These are phyloP conservation scores for barrel medic (Medicago truncatula) DNA, from an alignment of 306 rosid genomes.

Conservation along the genomic window MtrunA17r5.0-ANR NC_053048.1:34404501-34405000, in stretches of 20 bases:
- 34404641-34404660: slow-evolving; percentile 95
- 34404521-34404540: slow-evolving; percentile 45
- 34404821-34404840: slow-evolving; percentile 1
- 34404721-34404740: slow-evolving; percentile 71
- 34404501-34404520: slow-evolving; percentile 92
- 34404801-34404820: neutral
- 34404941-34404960: too few relatives aligned
- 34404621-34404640: slow-evolving; percentile 80
- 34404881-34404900: neutral
- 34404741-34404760: slow-evolving; percentile 36
- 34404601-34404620: slow-evolving; percentile 86
- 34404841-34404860: slow-evolving; percentile 8
- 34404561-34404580: neutral
- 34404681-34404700: slow-evolving; percentile 87
- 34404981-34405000: slow-evolving; percentile 2
- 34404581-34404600: slow-evolving; percentile 59
- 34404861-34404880: neutral
- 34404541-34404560: slow-evolving; percentile 16
- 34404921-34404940: neutral
- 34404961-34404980: neutral
- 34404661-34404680: slow-evolving; percentile 90
- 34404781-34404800: slow-evolving; percentile 19
- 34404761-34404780: slow-evolving; percentile 53
- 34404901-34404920: neutral
- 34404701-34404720: slow-evolving; percentile 82